Percentiles rank a stretch among this genome's conserved stretches.
Conservation (phyloP, 1,284 basidiomycete genomes). For the Termitomyces sp. region DNA sequence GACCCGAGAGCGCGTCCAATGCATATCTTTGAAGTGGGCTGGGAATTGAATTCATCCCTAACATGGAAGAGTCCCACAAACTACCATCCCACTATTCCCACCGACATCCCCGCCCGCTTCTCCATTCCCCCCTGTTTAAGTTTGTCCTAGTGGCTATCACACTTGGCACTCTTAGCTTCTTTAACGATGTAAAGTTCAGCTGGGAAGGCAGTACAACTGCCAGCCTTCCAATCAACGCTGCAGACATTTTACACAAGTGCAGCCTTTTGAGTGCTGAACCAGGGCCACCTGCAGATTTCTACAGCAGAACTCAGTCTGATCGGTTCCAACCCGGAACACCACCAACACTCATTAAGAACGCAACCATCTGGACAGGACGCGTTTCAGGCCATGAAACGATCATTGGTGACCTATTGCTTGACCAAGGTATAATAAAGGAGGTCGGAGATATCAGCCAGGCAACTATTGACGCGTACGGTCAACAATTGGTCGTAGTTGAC, state of each 20-base stretch:
- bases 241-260: constrained; percentile 44
- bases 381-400: constrained; percentile 61
- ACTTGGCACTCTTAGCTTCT: constrained; percentile 15
- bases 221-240: constrained; percentile 39
- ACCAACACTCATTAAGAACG: constrained; percentile 69
- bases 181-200: constrained; percentile 13
- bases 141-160: constrained; percentile 20
- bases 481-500: constrained; percentile 27
- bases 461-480: constrained; percentile 26
- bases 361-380: constrained; percentile 81
- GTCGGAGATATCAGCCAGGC: constrained; percentile 40
- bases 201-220: constrained; percentile 14
- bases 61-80: constrained; percentile 4
- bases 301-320: constrained; percentile 56
- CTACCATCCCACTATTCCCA: constrained; percentile 5
- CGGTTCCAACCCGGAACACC: constrained; percentile 62
- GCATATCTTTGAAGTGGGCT: not conserved
- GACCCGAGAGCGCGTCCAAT: not conserved
- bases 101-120: not conserved
- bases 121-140: constrained; percentile 1
- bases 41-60: not conserved
- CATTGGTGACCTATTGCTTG: constrained; percentile 51
- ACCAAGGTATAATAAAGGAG: constrained; percentile 50
- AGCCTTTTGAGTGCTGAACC: constrained; percentile 38
- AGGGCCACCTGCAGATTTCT: constrained; percentile 51